Evolutionary conservation across 768 basidiomycete species (phyloP).

Genomic region (Russula griseocarnosa): DNA sequence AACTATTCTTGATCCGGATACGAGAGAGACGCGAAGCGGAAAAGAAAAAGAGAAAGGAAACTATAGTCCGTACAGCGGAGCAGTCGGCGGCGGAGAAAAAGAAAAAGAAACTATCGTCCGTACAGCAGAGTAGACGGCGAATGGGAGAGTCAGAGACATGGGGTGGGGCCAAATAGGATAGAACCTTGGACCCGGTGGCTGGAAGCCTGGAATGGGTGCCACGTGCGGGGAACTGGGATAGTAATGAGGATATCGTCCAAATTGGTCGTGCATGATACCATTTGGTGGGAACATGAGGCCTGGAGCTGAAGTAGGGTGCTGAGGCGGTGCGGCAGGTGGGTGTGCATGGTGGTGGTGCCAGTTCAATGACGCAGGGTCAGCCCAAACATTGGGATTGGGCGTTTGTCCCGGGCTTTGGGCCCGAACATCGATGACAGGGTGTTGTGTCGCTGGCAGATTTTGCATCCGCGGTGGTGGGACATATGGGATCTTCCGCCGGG

Average conservation of each 20-base stretch:
- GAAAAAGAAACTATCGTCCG: conserved; percentile 7
- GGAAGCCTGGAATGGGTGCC: not conserved
- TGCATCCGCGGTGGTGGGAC: conserved; percentile 21
- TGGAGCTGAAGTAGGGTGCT: not conserved
- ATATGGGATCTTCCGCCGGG: conserved; percentile 12
- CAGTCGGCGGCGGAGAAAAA: too few relatives aligned
- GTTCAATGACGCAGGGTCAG: not conserved
- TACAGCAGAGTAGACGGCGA: not conserved
- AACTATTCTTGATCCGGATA: conserved; percentile 2
- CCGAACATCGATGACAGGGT: not conserved
- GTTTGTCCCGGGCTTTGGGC: not conserved
- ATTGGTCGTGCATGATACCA: not conserved
- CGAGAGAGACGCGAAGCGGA: not conserved
- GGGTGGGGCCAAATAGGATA: conserved; percentile 3
- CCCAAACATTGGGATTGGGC: not conserved
- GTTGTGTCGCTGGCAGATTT: not conserved
- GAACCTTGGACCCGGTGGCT: not conserved
- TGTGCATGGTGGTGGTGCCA: not conserved
- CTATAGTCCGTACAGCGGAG: not conserved
- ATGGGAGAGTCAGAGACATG: not conserved
- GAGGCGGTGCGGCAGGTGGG: not conserved
- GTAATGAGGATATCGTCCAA: conserved; percentile 3
- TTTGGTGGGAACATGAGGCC: not conserved
- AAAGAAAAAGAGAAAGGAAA: not conserved
- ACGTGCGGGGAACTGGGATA: not conserved